Evolutionary conservation across 306 rosid species (phyloP), one percentile per base, ranked within the genome.

Genomic region (Cucurbita pepo): DNA sequence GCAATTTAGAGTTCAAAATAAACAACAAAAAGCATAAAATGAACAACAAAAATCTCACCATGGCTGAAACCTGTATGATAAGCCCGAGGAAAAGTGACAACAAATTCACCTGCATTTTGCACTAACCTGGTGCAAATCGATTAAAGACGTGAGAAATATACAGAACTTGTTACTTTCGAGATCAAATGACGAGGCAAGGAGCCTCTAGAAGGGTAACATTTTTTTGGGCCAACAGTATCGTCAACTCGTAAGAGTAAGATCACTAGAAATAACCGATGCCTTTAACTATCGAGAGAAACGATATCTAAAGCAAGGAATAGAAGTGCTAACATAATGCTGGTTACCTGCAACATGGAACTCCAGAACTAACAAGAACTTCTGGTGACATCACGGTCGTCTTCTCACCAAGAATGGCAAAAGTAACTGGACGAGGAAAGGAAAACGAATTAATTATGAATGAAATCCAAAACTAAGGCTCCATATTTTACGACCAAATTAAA

Each of bases 271-370:
- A 47, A 62, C 44, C 41, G 50, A 62, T n/a, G 15, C 34, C 5
- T 38, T 62, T 30, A 13, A 60, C 22, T 36, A 21, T 9, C 21
- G 37, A 64, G 53, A 64, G 53, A 19, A 65, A 65, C 50, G 3
- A 18, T 43, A 43, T 10, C 38, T 41, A 65, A 43, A 43, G 4
- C 18, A 43, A 43, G 50, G 50, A 38, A 64, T 65, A 43, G 54
- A 44, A 65, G 44, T 36, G 53, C 41, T n/a, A 64, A 9, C 53
- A 18, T 18, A 43, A 64, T 64, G 34, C 14, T 18, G 58, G 54
- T 77, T 88, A 94, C 99, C 99, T 88, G 97, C 99, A 95, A 82
- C 99, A 95, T 61, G 99, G 99, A 84, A 95, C 86, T 73, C 97
- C 97, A 47, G 97, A 85, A 5, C 85, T 78, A 76, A 89, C 56